These are phyloP conservation scores for Hirschfeldia incana DNA, from an alignment of 345 rosid genomes.

Conservation along the genomic window DNA sequence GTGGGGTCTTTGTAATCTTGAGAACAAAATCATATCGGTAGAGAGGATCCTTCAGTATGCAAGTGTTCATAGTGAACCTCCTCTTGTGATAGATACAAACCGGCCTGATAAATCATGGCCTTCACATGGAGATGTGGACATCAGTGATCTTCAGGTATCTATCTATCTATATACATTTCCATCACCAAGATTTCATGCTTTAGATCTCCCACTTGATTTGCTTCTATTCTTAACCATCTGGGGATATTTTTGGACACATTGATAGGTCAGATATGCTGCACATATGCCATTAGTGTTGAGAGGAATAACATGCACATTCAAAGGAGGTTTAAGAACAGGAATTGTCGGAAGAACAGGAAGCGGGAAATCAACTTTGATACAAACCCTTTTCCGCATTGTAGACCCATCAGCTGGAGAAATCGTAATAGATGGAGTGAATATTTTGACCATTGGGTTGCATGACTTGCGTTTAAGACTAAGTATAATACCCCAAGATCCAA, in stretches of 20 bases:
- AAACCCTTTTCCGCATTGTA: constrained; percentile 75
- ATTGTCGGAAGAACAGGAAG: constrained; percentile 94
- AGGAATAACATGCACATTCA: constrained; percentile 76
- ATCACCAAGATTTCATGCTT: neutral
- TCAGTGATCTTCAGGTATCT: constrained; percentile 64
- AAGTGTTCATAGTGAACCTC: constrained; percentile 68
- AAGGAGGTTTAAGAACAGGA: constrained; percentile 76
- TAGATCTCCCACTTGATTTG: neutral
- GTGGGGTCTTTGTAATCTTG: constrained; percentile 65
- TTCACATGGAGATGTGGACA: constrained; percentile 53
- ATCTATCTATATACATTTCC: neutral
- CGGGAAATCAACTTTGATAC: constrained; percentile 90
- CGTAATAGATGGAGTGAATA: constrained; percentile 65
- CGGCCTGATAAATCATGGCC: constrained; percentile 69
- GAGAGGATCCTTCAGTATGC: constrained; percentile 86
- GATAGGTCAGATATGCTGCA: constrained; percentile 75
- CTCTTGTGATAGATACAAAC: constrained; percentile 61
- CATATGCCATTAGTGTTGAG: constrained; percentile 81
- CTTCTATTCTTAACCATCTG: neutral
- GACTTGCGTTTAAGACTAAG: constrained; percentile 78
- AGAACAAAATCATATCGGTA: constrained; percentile 84
- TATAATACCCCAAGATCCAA: constrained; percentile 94
- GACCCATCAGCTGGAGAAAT: constrained; percentile 74
- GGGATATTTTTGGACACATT: neutral
- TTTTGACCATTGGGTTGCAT: constrained; percentile 69